Evolutionary conservation across 1,284 basidiomycete genomes (phyloP).

Genomic region (Quambalaria eucalypti): DNA sequence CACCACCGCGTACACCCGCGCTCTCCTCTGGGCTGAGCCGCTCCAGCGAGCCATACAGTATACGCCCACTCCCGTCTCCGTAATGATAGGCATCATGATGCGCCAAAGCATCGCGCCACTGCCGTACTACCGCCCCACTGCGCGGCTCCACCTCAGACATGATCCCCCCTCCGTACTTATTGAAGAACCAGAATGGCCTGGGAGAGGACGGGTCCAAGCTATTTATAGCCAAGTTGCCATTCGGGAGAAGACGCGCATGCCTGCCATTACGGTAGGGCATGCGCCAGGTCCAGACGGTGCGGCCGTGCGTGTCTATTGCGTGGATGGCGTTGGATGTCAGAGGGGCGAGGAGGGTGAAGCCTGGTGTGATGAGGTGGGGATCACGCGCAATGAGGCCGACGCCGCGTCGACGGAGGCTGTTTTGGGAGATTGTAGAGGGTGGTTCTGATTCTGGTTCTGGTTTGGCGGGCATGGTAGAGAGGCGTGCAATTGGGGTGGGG

Average conservation of each 20-base stretch:
- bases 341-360: neutral
- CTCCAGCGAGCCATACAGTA: neutral
- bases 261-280: slow-evolving; percentile 3
- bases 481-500: no score
- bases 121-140: neutral
- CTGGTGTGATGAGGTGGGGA: neutral
- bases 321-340: neutral
- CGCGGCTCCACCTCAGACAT: slow-evolving; percentile 2
- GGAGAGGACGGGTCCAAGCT: neutral
- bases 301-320: neutral
- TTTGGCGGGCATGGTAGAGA: no score
- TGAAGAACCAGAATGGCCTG: slow-evolving; percentile 5
- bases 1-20: neutral
- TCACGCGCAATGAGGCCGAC: neutral
- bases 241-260: neutral
- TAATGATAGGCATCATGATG: slow-evolving; percentile 4
- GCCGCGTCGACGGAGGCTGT: neutral
- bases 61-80: neutral
- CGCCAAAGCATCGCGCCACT: neutral
- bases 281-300: neutral
- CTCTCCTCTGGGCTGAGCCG: neutral
- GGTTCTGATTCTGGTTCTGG: no score
- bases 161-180: slow-evolving; percentile 4
- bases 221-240: slow-evolving; percentile 1
- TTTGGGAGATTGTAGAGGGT: neutral